Evolutionary conservation across 257 asterid species (phyloP), one percentile per base, ranked within the genome.

Genomic region (Petunia secreta): DNA sequence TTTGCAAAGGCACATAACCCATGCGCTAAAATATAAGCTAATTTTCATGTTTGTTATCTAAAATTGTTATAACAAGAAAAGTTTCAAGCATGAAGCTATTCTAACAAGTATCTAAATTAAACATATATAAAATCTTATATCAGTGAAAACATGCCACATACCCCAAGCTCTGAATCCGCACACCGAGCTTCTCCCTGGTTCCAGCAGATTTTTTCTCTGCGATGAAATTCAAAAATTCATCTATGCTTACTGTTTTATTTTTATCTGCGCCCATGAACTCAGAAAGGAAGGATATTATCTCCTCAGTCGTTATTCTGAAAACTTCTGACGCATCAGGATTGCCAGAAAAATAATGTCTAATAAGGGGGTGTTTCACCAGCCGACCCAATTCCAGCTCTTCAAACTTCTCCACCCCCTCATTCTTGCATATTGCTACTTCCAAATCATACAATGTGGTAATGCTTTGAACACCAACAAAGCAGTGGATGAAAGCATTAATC

Each of bases 331-430:
- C 64, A 78, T 88, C 92, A 80, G 92, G 82, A 85, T 86, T 80
- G 83, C 89, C 82, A 54, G 89, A 88, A 86, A 95, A 95, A 84
- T 92, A 95, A 75, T 92, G 91, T 77, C 84, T 80, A 55, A 86
- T 93, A 79, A 92, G 90, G 5, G 98, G 98, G 64, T 93, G 95
- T 75, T 91, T 89, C 74, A 90, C 83, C 89, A 95, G 84, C 81
- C 98, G 97, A 71, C 99, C 99, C 90, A 95, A 88, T 82, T 89
- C 95, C 82, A 95, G 90, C 86, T 92, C 95, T 76, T 92, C 97
- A 86, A 93, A 95, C 64, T 38, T 82, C 67, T 83, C 86, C 67
- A 95, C 80, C 39, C 97, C 97, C 88, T 95, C 98, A 9, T 83
- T 93, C 87, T 93, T 82, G 84, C 99, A 95, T 44, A 95, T 78